phyloP scores from a whole-genome alignment of 2,329 filamentous ascomycete genomes.

The Knufia fluminis region DNA sequence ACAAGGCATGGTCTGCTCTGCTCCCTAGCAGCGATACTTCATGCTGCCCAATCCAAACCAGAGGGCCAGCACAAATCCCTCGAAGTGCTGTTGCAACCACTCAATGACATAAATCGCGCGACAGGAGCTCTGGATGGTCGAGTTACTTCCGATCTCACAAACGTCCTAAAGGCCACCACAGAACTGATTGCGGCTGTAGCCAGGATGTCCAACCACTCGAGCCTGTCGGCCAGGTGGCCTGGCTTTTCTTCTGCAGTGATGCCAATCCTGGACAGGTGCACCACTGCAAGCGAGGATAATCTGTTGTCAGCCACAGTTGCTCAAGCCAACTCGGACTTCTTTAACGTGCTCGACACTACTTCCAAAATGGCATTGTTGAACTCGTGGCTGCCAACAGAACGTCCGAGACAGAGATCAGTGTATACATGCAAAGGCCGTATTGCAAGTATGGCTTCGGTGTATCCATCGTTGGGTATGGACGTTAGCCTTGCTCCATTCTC shows the following conservation, averaged over 20 bases:
- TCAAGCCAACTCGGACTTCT: slow-evolving; percentile 31
- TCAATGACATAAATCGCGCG: slow-evolving; percentile 10
- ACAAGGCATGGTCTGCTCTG: slow-evolving; percentile 37
- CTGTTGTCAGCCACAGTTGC: slow-evolving; percentile 34
- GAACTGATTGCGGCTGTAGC: slow-evolving; percentile 11
- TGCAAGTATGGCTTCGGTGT: slow-evolving; percentile 33
- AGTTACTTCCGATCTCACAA: slow-evolving; percentile 25
- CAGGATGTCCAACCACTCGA: slow-evolving; percentile 1
- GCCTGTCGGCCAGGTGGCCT: slow-evolving; percentile 20
- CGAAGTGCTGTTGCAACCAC: slow-evolving; percentile 12
- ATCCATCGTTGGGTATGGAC: slow-evolving; percentile 25
- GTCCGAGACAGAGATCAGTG: slow-evolving; percentile 27
- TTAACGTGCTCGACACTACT: slow-evolving; percentile 27
- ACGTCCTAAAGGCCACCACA: slow-evolving; percentile 19
- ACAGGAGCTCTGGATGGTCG: slow-evolving; percentile 18
- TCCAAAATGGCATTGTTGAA: slow-evolving; percentile 30
- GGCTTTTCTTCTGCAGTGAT: slow-evolving; percentile 24
- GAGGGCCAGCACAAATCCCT: neutral
- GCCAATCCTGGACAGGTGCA: slow-evolving; percentile 31
- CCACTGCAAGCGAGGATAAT: slow-evolving; percentile 32
- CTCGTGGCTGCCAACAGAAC: slow-evolving; percentile 33
- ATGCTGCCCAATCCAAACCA: neutral
- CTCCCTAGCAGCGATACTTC: slow-evolving; percentile 28
- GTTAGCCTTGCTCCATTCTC: slow-evolving; percentile 7
- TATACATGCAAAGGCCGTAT: slow-evolving; percentile 37